phyloP scores from a whole-genome alignment of 1,284 basidiomycete genomes.

The Dichomitus squalens region DNA sequence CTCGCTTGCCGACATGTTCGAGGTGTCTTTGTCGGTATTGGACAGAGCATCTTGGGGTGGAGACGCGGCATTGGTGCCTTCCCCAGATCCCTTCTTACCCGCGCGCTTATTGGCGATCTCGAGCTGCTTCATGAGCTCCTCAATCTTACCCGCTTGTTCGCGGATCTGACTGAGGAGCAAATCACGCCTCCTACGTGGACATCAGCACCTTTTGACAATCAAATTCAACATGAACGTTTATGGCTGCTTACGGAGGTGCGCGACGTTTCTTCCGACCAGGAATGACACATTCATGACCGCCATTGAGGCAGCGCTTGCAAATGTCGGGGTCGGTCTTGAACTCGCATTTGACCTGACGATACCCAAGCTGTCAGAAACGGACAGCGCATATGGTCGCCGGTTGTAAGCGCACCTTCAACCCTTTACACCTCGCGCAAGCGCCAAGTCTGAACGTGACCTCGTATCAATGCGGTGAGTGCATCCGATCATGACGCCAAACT shows the following conservation, averaged over 20 bases:
- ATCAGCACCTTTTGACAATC: not conserved
- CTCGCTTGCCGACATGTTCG: slow-evolving; percentile 23
- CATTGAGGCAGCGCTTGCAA: slow-evolving; percentile 69
- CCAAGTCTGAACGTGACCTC: slow-evolving; percentile 34
- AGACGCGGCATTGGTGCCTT: slow-evolving; percentile 14
- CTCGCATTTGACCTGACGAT: slow-evolving; percentile 63
- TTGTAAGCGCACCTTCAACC: slow-evolving; percentile 53
- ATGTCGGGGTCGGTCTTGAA: slow-evolving; percentile 66
- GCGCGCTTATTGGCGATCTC: slow-evolving; percentile 42
- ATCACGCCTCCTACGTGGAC: slow-evolving; percentile 62
- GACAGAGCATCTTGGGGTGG: slow-evolving; percentile 20
- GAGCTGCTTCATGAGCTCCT: slow-evolving; percentile 65
- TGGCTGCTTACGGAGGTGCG: slow-evolving; percentile 67
- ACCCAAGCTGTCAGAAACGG: not conserved
- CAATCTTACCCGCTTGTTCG: slow-evolving; percentile 69
- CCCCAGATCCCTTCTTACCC: slow-evolving; percentile 13
- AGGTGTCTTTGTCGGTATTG: slow-evolving; percentile 20
- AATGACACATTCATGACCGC: slow-evolving; percentile 69
- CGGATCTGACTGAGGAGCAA: slow-evolving; percentile 72
- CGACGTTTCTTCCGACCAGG: slow-evolving; percentile 76
- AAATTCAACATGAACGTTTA: not conserved
- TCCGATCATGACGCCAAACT: slow-evolving; percentile 26
- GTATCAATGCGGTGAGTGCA: not conserved
- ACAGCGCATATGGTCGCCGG: not conserved
- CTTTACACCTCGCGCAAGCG: slow-evolving; percentile 74